Conservation (phyloP, 2,329 filamentous ascomycete genomes). For the Kalmusia sp. region DNA sequence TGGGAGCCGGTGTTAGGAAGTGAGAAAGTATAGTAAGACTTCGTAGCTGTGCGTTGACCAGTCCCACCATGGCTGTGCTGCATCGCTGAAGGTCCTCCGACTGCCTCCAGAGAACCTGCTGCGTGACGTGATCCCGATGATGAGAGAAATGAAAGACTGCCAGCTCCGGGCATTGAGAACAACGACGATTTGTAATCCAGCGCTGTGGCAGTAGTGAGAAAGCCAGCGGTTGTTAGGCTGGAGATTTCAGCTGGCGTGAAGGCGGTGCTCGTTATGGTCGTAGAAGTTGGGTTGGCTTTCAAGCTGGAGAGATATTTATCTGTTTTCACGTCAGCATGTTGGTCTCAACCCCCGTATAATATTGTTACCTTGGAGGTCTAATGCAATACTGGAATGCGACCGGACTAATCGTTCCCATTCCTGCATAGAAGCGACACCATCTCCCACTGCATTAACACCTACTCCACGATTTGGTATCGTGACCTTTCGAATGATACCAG, state of each 20-base stretch:
- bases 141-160: conserved; percentile 64
- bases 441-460: conserved; percentile 65
- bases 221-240: conserved; percentile 69
- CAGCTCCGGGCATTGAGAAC: conserved; percentile 51
- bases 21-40: conserved; percentile 60
- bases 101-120: conserved; percentile 72
- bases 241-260: conserved; percentile 60
- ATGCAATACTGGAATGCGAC: conserved; percentile 28
- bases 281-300: conserved; percentile 56
- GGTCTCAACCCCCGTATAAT: not conserved
- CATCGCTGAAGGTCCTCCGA: conserved; percentile 72
- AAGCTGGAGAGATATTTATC: conserved; percentile 62
- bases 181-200: conserved; percentile 45
- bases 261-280: conserved; percentile 48
- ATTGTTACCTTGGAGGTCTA: conserved; percentile 46
- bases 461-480: conserved; percentile 67
- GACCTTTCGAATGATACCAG: conserved; percentile 67
- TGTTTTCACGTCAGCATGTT: conserved; percentile 17
- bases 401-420: conserved; percentile 54
- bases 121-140: conserved; percentile 67
- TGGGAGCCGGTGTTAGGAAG: conserved; percentile 72
- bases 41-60: conserved; percentile 19
- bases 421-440: conserved; percentile 66
- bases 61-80: conserved; percentile 71
- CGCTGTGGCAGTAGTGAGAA: conserved; percentile 63